A percentile compares a stretch with the other conserved stretches of the same genome.
phyloP scores from a whole-genome alignment of 108 stramenopile species.

The Aureococcus anophagefferens region DNA sequence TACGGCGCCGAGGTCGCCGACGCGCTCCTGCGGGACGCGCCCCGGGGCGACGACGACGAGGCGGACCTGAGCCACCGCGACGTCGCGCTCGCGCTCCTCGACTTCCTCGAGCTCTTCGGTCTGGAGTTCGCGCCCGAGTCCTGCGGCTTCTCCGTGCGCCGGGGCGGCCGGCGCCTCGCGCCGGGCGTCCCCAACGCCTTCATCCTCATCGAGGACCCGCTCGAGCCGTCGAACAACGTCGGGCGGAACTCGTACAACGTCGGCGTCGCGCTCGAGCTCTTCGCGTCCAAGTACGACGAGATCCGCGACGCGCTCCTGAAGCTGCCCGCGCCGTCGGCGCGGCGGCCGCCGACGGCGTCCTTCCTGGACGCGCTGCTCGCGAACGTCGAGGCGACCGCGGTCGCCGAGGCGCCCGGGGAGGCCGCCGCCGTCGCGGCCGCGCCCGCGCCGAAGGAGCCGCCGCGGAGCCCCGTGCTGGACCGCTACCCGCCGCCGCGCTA shows the following conservation, averaged over 20 bases:
- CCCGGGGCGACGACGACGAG: not conserved
- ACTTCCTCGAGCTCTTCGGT: conserved; percentile 24
- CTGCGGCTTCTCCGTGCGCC: conserved; percentile 24
- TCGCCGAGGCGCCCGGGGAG: too few species aligned
- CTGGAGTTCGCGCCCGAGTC: conserved; percentile 17
- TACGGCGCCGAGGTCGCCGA: not conserved
- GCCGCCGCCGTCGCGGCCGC: too few species aligned
- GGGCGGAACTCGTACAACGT: not conserved
- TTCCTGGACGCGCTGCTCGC: not conserved
- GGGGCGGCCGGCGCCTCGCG: conserved; percentile 25
- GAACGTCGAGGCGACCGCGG: too few species aligned
- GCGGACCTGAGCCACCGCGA: too few species aligned
- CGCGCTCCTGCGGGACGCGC: not conserved
- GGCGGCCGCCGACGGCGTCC: not conserved
- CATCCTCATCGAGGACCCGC: conserved; percentile 4
- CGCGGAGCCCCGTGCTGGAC: too few species aligned
- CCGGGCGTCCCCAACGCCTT: conserved; percentile 6
- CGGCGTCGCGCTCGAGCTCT: not conserved
- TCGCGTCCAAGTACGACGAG: not conserved
- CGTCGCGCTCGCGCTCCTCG: conserved; percentile 3
- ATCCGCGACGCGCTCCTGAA: not conserved
- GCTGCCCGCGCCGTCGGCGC: too few species aligned
- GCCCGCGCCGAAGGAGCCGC: too few species aligned
- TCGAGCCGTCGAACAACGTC: conserved; percentile 3
- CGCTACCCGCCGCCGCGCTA: too few species aligned